Percentiles rank a stretch among this genome's conserved stretches.
phyloP scores from a whole-genome alignment of 2,329 filamentous ascomycete species.

The Penicillium sp. region DNA sequence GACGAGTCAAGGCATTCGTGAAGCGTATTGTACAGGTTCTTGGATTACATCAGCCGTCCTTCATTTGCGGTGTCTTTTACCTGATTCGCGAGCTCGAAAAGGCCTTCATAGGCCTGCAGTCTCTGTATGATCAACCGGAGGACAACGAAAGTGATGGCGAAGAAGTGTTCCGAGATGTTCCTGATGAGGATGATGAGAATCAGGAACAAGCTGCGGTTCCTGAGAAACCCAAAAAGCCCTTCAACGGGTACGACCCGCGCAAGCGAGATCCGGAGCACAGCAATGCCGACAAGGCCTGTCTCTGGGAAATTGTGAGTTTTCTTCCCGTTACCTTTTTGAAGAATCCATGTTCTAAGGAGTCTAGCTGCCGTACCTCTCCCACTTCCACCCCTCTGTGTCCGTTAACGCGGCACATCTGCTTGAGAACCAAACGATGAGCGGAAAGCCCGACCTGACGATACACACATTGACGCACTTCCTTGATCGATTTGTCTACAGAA shows the following conservation, averaged over 20 bases:
- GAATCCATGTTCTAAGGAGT: conserved; percentile 15
- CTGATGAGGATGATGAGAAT: conserved; percentile 57
- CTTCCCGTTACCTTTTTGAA: background rate
- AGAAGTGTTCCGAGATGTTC: conserved; percentile 71
- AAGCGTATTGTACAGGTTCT: conserved; percentile 90
- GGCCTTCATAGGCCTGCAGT: conserved; percentile 78
- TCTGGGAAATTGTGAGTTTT: conserved; percentile 81
- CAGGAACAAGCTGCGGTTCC: conserved; percentile 25
- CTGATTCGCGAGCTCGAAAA: conserved; percentile 79
- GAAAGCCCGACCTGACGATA: conserved; percentile 87
- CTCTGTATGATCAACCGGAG: conserved; percentile 80
- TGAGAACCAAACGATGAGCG: conserved; percentile 70
- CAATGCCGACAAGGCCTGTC: conserved; percentile 88
- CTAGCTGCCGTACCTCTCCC: conserved; percentile 69
- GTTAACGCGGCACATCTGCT: conserved; percentile 79
- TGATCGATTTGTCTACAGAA: conserved; percentile 98
- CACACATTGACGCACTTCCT: conserved; percentile 95
- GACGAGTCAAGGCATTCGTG: conserved; percentile 92
- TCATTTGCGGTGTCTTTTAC: conserved; percentile 91
- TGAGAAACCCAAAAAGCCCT: conserved; percentile 39
- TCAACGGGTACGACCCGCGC: conserved; percentile 74
- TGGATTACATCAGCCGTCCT: conserved; percentile 87
- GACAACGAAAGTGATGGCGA: conserved; percentile 72
- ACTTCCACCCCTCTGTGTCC: conserved; percentile 92
- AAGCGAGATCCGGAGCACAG: conserved; percentile 92